Base-by-base conservation (phyloP, 2,329 filamentous ascomycete species). In the Aspergillus aculeatus region DNA sequence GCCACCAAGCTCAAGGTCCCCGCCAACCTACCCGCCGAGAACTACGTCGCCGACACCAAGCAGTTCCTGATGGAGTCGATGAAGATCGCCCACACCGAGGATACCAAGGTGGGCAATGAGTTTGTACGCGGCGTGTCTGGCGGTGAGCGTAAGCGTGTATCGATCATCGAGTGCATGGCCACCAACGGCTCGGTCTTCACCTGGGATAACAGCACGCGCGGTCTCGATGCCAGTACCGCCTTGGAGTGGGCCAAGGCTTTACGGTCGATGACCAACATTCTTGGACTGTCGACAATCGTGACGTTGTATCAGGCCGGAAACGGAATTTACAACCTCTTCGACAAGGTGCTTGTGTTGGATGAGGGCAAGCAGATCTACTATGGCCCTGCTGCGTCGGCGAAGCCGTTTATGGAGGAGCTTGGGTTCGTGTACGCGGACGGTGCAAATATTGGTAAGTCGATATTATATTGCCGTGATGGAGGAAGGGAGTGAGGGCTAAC, bases 231-330 rank as follows among this genome's bases (percentile, higher is more conserved):
- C 1, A 85, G 81, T 67, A 86, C 83, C 4, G 86, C 85, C 2
- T 73, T 86, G 3, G 80, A 86, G 50, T 86, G 81, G 62, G 77
- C 80, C 44, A 84, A 83, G 64, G 81, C 83, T 2, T 72, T 88
- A 12, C 77, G 86, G 6, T 80, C 83, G 10, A 77, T 88, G 79
- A 87, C 86, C 0, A 83, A 88, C 59, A 78, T 85, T 1, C 75
- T 83, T 4, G 83, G 84, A 0, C 75, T 86, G 2, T 75, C 84
- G 0, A 82, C 83, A 2, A 83, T 87, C 50, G 83, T 86, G 14
- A 86, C 85, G 0, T 75, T 88, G 0, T 89, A 89, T 68, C 87
- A 89, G 67, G 86, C 87, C 2, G 84, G 85, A 6, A 86, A 89
- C 57, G 84, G 82, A 21, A 88, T 89, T 59, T 88, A 87, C 69